Conservation (phyloP, 352 stramenopile genomes). For the Thalassiosira exigua region DNA sequence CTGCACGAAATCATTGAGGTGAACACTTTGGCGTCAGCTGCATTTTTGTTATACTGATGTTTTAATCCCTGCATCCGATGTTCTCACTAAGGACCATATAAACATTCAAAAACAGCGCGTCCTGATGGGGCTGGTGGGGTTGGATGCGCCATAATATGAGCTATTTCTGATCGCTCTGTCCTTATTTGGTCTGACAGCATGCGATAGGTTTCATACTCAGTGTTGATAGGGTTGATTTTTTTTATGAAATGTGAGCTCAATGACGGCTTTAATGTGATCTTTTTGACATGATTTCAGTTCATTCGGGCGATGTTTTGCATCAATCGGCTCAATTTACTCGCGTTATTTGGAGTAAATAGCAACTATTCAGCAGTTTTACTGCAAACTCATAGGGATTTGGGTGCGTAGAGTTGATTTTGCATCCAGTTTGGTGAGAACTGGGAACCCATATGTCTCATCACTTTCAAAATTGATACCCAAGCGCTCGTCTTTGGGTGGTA, state of each 20-base stretch:
- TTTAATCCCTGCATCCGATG: constrained; percentile 11
- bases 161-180: neutral
- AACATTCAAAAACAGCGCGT: constrained; percentile 6
- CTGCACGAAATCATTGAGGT: constrained; percentile 15
- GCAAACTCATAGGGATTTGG: constrained; percentile 16
- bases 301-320: neutral
- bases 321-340: constrained; percentile 19
- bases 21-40: constrained; percentile 7
- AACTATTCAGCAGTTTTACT: constrained; percentile 23
- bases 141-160: constrained; percentile 12
- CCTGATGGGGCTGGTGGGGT: neutral
- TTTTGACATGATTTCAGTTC: constrained; percentile 9
- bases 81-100: constrained; percentile 3
- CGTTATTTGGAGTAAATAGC: constrained; percentile 2
- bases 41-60: constrained; percentile 37
- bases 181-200: constrained; percentile 5
- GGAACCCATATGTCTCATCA: constrained; percentile 21
- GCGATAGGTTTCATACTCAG: constrained; percentile 1
- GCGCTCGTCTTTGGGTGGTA: constrained; percentile 12
- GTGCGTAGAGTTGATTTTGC: constrained; percentile 2
- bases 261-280: neutral
- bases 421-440: constrained; percentile 4
- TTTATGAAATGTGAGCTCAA: constrained; percentile 13
- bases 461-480: constrained; percentile 17
- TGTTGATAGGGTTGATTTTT: constrained; percentile 3